Base-by-base conservation (phyloP, 805 yeast species). In the Metschnikowia orientalis region DNA sequence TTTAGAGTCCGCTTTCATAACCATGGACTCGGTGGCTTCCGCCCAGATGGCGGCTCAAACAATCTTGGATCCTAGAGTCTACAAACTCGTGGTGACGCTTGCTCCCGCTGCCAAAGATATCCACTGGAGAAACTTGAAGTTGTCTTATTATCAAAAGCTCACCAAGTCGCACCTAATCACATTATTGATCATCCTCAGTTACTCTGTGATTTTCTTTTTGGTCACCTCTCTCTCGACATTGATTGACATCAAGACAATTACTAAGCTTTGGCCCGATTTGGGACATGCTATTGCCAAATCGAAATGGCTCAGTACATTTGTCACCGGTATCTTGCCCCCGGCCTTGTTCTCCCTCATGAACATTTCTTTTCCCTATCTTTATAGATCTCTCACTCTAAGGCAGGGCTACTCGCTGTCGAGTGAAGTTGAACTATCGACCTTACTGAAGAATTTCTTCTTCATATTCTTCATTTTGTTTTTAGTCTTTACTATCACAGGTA, bases 281-380 rank as follows among this genome's bases (percentile, higher is more conserved):
- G 82, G 81, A 1, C 63, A 69, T n/a, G 55, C 69, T 29, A 66
- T 77, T 30, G 48, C 71, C 23, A 59, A 67, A 29, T 75, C 77
- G 18, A 68, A 71, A 28, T 65, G 72, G 67, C 48, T 71, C 17
- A 66, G 77, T 16, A 71, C 79, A 0, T 56, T 75, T 30, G 79
- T 77, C 14, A 75, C 81, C 4, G 81, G 81, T 59, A 64, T 77
- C 35, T 58, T 77, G 48, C 82, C 82, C 9, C 79, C 82, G 8
- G 66, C 75, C 36, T 67, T 77, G 35, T 77, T 75, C 55, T 67
- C 80, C 3, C 44, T 74, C 35, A 63, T 77, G 48, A 76, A 75
- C 48, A 59, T 73, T 18, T 54, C 59, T 26, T 53, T 77, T 23
- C 82, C 82, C 2, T 77, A 75, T 50, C 69, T 74, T 32, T 76